Evolutionary conservation across 768 basidiomycete species (phyloP).

Genomic region (Termitomyces heimii): DNA sequence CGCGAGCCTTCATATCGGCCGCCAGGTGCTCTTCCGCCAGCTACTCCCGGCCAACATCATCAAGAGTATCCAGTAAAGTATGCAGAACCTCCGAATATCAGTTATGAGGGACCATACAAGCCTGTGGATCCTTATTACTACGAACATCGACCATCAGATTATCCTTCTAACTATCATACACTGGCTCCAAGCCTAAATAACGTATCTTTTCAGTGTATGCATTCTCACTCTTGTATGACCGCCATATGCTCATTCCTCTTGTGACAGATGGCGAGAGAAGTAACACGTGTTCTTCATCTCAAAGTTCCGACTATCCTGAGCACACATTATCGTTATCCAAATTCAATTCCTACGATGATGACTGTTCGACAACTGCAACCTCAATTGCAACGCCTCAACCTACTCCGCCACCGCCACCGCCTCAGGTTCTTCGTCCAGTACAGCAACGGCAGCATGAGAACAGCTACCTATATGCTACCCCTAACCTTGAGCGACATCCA

Average conservation of each 20-base stretch:
- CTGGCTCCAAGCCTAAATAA: neutral
- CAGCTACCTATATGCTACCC: slow-evolving; percentile 1
- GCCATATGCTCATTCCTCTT: neutral
- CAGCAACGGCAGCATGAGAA: neutral
- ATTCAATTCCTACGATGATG: slow-evolving; percentile 1
- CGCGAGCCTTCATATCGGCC: slow-evolving; percentile 20
- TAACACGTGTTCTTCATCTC: slow-evolving; percentile 6
- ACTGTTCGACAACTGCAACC: slow-evolving; percentile 2
- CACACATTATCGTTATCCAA: slow-evolving; percentile 1
- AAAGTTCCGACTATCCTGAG: neutral
- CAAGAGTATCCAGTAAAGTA: slow-evolving; percentile 3
- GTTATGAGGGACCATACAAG: slow-evolving; percentile 12
- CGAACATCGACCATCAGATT: slow-evolving; percentile 8
- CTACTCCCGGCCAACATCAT: slow-evolving; percentile 19
- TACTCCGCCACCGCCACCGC: neutral
- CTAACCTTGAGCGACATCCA: slow-evolving; percentile 24
- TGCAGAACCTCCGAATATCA: slow-evolving; percentile 7
- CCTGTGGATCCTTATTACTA: slow-evolving; percentile 13
- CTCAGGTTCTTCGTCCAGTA: slow-evolving; percentile 1
- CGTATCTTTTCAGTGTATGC: slow-evolving; percentile 9
- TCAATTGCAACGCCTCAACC: slow-evolving; percentile 1
- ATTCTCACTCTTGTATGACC: neutral
- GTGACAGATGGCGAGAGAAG: slow-evolving; percentile 7
- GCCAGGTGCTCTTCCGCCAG: slow-evolving; percentile 22
- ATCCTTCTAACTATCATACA: slow-evolving; percentile 1